These are phyloP conservation scores for Aspergillus tanneri DNA, from an alignment of 2,329 filamentous ascomycete genomes.

Conservation along the genomic window DNA sequence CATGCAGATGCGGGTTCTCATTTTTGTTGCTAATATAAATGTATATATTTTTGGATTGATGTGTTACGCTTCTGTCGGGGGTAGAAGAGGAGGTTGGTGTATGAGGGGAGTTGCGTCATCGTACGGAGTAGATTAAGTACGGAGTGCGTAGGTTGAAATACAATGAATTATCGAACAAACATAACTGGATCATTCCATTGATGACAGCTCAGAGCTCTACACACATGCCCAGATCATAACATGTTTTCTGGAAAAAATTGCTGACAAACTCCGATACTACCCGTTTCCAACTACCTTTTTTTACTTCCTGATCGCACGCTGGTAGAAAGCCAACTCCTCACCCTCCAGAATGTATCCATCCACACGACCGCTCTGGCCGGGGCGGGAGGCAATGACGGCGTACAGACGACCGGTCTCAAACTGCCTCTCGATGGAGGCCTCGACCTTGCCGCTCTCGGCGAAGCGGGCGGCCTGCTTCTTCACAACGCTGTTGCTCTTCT, in stretches of 20 bases:
- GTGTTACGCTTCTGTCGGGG: neutral
- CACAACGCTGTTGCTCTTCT: conserved; percentile 95
- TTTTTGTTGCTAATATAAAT: conserved; percentile 1
- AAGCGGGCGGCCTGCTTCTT: conserved; percentile 93
- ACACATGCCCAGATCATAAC: conserved; percentile 40
- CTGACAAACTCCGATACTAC: conserved; percentile 41
- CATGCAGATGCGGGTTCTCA: conserved; percentile 45
- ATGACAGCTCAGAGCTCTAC: conserved; percentile 41
- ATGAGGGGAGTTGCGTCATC: neutral
- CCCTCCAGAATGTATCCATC: conserved; percentile 99
- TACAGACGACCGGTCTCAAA: conserved; percentile 98
- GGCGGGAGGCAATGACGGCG: conserved; percentile 87
- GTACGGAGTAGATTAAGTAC: too few relatives aligned
- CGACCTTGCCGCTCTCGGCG: conserved; percentile 85
- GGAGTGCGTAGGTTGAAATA: too few relatives aligned
- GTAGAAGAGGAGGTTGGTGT: neutral
- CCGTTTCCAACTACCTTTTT: conserved; percentile 38
- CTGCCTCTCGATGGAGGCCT: conserved; percentile 89
- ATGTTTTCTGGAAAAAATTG: conserved; percentile 35
- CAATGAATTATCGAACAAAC: conserved; percentile 20
- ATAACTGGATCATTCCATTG: conserved; percentile 37
- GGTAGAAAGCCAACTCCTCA: conserved; percentile 99
- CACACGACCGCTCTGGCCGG: conserved; percentile 92
- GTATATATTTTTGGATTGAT: neutral
- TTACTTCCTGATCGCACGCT: conserved; percentile 99